These are phyloP conservation scores for Diaporthe ampelina DNA, from an alignment of 2,329 filamentous ascomycete genomes.

Conservation along the genomic window DNA sequence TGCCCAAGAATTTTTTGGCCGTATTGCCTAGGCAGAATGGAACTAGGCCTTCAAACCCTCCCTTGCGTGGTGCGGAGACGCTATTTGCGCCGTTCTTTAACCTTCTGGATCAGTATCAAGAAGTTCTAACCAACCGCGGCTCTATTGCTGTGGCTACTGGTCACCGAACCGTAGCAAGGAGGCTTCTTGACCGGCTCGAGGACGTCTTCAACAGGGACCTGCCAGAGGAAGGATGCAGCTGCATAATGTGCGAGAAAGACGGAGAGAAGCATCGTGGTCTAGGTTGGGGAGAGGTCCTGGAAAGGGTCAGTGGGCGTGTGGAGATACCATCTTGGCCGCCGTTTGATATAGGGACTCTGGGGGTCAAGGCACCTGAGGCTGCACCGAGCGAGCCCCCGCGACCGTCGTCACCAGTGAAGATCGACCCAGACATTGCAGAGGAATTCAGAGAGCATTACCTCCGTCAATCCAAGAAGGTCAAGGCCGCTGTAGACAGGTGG, in stretches of 20 bases:
- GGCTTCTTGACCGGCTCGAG: constrained; percentile 89
- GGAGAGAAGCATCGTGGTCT: constrained; percentile 78
- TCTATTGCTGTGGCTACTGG: constrained; percentile 96
- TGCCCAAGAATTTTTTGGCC: constrained; percentile 81
- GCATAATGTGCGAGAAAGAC: constrained; percentile 81
- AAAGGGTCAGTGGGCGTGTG: constrained; percentile 89
- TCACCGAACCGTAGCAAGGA: constrained; percentile 92
- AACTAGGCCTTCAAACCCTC: constrained; percentile 72
- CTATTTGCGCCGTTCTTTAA: constrained; percentile 88
- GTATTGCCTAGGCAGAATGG: constrained; percentile 71
- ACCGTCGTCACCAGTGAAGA: constrained; percentile 75
- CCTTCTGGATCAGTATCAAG: constrained; percentile 87
- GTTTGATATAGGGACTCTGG: constrained; percentile 78
- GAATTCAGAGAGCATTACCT: constrained; percentile 95
- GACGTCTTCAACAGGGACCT: constrained; percentile 95
- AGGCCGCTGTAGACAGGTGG: constrained; percentile 92
- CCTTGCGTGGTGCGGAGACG: constrained; percentile 76
- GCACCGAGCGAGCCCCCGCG: constrained; percentile 72
- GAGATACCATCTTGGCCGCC: constrained; percentile 92
- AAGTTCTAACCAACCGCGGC: constrained; percentile 85
- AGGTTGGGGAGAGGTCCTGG: constrained; percentile 95
- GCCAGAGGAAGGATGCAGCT: constrained; percentile 86
- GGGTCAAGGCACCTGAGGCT: constrained; percentile 72
- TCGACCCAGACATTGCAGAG: constrained; percentile 94
- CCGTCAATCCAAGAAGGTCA: constrained; percentile 91